A percentile compares a stretch with the other conserved stretches of the same genome.
These are phyloP conservation scores for Olyra latifolia DNA, from an alignment of 176 grass and related monocot genomes.

Conservation along the genomic window DNA sequence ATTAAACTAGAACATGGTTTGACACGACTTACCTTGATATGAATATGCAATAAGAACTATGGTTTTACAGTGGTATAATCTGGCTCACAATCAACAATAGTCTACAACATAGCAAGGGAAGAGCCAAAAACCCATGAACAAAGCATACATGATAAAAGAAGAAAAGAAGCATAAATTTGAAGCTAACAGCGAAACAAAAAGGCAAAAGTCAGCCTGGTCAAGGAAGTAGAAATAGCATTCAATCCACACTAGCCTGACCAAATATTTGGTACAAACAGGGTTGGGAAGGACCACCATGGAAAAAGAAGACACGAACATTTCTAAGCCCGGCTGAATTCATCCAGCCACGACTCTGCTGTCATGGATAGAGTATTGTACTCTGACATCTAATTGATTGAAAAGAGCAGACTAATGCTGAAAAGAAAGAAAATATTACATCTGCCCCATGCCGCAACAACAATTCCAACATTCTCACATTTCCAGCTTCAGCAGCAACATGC, in stretches of 20 bases:
- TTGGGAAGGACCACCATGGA: neutral
- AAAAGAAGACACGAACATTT: no score
- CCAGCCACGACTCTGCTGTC: no score
- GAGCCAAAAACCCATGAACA: neutral
- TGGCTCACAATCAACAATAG: no score
- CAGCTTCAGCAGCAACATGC: slow-evolving; percentile 9
- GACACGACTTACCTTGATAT: neutral
- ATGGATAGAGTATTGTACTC: no score
- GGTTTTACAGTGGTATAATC: neutral
- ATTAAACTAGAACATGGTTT: no score
- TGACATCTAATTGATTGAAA: neutral
- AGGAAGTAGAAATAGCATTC: neutral
- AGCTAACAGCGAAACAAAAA: neutral
- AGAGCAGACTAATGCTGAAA: neutral
- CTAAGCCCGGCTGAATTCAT: no score
- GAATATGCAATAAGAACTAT: neutral
- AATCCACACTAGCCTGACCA: neutral
- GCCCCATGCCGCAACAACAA: slow-evolving; percentile 21
- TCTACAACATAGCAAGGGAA: no score
- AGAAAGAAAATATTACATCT: slow-evolving; percentile 12
- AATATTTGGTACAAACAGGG: neutral
- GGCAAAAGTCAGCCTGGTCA: neutral
- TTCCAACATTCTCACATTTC: slow-evolving; percentile 26
- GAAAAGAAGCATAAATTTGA: neutral
- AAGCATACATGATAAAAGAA: neutral